phyloP scores from a whole-genome alignment of 768 basidiomycete species.

The Panaeolus cyanescens region DNA sequence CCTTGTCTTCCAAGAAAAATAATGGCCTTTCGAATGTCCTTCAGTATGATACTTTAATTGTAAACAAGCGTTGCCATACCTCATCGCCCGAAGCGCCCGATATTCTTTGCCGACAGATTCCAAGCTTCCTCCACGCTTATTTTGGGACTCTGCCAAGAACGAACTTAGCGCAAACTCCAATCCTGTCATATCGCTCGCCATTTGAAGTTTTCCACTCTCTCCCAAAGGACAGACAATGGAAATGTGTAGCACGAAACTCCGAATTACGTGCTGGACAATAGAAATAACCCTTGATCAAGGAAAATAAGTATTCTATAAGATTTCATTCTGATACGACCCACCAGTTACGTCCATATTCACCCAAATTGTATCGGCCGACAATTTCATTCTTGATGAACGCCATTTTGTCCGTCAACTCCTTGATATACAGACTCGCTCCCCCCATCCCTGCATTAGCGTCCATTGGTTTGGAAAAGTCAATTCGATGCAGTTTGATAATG shows the following conservation, averaged over 20 bases:
- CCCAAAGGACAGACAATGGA: conserved; percentile 90
- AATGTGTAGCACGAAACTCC: conserved; percentile 90
- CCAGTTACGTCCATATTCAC: conserved; percentile 77
- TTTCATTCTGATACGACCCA: conserved; percentile 30
- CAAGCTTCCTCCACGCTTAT: conserved; percentile 65
- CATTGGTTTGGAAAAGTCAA: conserved; percentile 74
- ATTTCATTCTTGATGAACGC: conserved; percentile 80
- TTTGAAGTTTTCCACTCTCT: conserved; percentile 90
- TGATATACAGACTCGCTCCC: conserved; percentile 84
- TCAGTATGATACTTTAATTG: background rate
- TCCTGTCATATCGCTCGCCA: conserved; percentile 96
- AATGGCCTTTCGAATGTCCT: conserved; percentile 65
- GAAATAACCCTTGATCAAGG: conserved; percentile 49
- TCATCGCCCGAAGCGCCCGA: conserved; percentile 78
- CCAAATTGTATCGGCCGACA: conserved; percentile 67
- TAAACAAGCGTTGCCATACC: conserved; percentile 47
- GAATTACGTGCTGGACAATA: conserved; percentile 79
- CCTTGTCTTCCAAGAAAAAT: conserved; percentile 82
- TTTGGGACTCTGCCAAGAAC: conserved; percentile 65
- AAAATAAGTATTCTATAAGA: background rate
- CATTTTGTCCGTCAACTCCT: conserved; percentile 88
- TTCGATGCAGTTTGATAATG: conserved; percentile 80
- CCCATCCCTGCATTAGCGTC: conserved; percentile 69
- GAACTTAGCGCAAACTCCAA: conserved; percentile 90
- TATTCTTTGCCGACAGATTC: conserved; percentile 88